Evolutionary conservation across 768 basidiomycete species (phyloP).

Genomic region (Royoungia palumana): DNA sequence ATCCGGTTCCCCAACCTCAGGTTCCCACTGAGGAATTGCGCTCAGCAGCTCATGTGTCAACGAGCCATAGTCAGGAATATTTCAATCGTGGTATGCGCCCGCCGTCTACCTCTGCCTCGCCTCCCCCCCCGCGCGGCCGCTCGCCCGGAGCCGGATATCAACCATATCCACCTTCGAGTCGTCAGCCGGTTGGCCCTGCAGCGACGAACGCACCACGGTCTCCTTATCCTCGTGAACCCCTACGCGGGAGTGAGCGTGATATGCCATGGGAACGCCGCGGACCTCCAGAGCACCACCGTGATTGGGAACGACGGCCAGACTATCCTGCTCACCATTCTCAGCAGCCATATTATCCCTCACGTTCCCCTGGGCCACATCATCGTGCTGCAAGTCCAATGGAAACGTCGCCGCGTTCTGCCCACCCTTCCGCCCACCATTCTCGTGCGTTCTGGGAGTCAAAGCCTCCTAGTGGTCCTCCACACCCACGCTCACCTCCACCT

Average conservation of each 20-base stretch:
- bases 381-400: slow-evolving; percentile 52
- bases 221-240: slow-evolving; percentile 50
- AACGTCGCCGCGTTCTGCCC: slow-evolving; percentile 56
- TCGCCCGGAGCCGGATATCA: slow-evolving; percentile 50
- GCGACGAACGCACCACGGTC: slow-evolving; percentile 59
- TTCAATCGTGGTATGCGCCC: slow-evolving; percentile 51
- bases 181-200: slow-evolving; percentile 51
- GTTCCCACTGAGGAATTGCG: slow-evolving; percentile 51
- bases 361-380: slow-evolving; percentile 38
- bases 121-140: slow-evolving; percentile 49
- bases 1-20: slow-evolving; percentile 61
- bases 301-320: slow-evolving; percentile 49
- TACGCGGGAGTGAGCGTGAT: slow-evolving; percentile 50
- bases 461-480: slow-evolving; percentile 35
- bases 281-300: slow-evolving; percentile 43
- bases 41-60: slow-evolving; percentile 33
- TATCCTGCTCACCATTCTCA: slow-evolving; percentile 33
- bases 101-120: slow-evolving; percentile 59
- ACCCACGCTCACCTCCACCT: slow-evolving; percentile 32
- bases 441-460: slow-evolving; percentile 63
- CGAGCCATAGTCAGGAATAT: slow-evolving; percentile 52
- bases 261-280: slow-evolving; percentile 58
- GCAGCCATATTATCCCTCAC: slow-evolving; percentile 31
- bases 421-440: slow-evolving; percentile 34
- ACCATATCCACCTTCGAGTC: slow-evolving; percentile 42